Evolutionary conservation across 2,329 filamentous ascomycete species (phyloP), one percentile per base, ranked within the genome.

Genomic region (Apiospora sp.): DNA sequence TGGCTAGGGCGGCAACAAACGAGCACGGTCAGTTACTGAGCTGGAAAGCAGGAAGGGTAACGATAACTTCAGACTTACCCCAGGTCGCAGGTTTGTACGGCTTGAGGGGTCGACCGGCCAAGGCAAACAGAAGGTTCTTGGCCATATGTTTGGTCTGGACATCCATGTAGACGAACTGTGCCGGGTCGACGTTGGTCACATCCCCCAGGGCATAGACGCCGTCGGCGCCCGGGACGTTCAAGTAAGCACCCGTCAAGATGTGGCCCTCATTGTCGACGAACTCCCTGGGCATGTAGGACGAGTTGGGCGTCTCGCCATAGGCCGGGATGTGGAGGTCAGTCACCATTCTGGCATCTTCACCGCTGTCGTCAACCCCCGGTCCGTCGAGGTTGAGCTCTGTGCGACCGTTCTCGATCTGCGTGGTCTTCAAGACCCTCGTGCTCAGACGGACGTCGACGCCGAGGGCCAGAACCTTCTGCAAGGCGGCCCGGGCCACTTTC

Each of bases 251-350:
- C 27, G 78, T 75, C 54, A 72, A 72, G 34, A 81, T 49, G 72
- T 61, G 77, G 27, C 78, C 77, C 14, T 69, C 69, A 12, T 69
- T 70, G 69, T 80, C 75, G 7, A 81, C 73, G 43, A 80, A 70
- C 30, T 78, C 71, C 48, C 73, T 71, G 1, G 79, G 74, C 19
- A 81, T 24, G 70, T 77, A 81, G 22, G 72, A 72, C 10, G 78
- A 76, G 68, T 81, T 81, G 67, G 80, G 78, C 14, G 68, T 44
- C 22, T 79, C 72, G 44, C 80, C 80, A 70, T 76, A 80, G 3
- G 79, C 76, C 14, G 80, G 78, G n/a, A 81, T 77, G 71, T 79
- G 78, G 13, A 81, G n/a, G 71, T 80, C 80, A 0, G 77, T 73
- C 13, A 64, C 71, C 13, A 81, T 22, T 49, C 22, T 24, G 48